Conservation (phyloP, 441 rosid species). For the Adansonia madagascariensis region DNA sequence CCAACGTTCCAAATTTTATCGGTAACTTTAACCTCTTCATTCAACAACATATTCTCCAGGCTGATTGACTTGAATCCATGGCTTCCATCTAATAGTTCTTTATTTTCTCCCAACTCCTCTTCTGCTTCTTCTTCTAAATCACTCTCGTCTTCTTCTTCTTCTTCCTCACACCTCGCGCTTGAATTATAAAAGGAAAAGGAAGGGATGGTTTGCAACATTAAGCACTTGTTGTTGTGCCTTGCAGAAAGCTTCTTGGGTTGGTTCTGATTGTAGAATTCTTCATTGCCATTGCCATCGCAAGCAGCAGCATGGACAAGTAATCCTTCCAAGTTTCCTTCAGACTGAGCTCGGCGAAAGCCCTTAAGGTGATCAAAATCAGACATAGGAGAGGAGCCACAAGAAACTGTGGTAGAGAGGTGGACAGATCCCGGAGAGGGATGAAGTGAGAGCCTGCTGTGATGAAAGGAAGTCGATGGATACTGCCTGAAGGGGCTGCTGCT, state of each 20-base stretch:
- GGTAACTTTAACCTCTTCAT: not conserved
- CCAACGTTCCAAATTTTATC: not conserved
- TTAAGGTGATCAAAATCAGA: not conserved
- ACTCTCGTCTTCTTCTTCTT: slow-evolving; percentile 23
- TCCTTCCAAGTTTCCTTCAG: slow-evolving; percentile 59
- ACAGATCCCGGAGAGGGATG: slow-evolving; percentile 30
- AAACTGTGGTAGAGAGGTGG: slow-evolving; percentile 30
- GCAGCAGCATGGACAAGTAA: slow-evolving; percentile 33
- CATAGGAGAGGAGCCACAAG: slow-evolving; percentile 51
- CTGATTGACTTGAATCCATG: not conserved
- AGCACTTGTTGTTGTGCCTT: not conserved
- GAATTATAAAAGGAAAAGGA: slow-evolving; percentile 32
- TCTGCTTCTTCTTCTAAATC: slow-evolving; percentile 2
- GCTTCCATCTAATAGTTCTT: not conserved
- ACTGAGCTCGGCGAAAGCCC: slow-evolving; percentile 57
- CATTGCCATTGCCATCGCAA: slow-evolving; percentile 26
- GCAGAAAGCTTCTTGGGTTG: slow-evolving; percentile 39
- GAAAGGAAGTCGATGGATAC: slow-evolving; percentile 20
- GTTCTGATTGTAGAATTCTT: slow-evolving; percentile 19
- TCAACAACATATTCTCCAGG: slow-evolving; percentile 13
- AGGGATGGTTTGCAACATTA: slow-evolving; percentile 45
- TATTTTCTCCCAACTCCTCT: slow-evolving; percentile 5
- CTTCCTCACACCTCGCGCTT: slow-evolving; percentile 12
- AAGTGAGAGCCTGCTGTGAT: slow-evolving; percentile 30
- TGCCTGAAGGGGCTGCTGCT: slow-evolving; percentile 21